Evolutionary conservation across 2,329 filamentous ascomycete species (phyloP), one percentile per base, ranked within the genome.

Genomic region (Boeremia lycopersici): DNA sequence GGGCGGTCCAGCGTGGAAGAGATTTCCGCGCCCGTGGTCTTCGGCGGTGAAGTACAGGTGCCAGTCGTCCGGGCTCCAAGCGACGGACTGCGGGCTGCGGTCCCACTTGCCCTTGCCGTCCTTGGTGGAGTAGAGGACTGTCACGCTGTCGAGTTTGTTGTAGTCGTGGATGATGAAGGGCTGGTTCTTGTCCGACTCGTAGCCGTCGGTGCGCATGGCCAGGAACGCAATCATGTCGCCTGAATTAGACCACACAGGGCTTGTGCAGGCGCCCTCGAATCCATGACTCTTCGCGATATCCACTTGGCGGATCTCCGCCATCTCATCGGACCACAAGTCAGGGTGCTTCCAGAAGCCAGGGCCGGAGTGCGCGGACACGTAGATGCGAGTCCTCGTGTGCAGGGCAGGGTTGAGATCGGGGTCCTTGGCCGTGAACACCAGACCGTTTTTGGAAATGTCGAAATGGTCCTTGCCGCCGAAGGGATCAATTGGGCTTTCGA

Each of bases 401-500:
- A 89, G 83, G 0, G 90, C 89, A 3, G 84, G 86, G 64, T 89
- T 86, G 25, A 91, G 74, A 10, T 84, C 78, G 0, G 89, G 89
- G 64, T 92, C 89, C 63, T 90, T 91, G 8, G 90, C 84, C 9
- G 91, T 84, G 66, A 93, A 93, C 6, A 87, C 84, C 47, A 93
- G 81, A 0, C 88, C 89, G 39, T 79, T 74, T 28, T 77, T 75
- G 54, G 86, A 82, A 54, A 93, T 84, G 67, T 96, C 91, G 66
- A 93, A 96, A 73, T 96, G 88, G n/a, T 86, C 84, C 0, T 85
- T 78, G 17, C 89, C 90, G 3, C 92, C 92, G 65, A 96, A 96
- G 0, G 90, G 88, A 43, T 84, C 86, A 15, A 92, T 85, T 0
- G 89, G 93, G 44, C 79, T 87, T 66, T 85, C 87, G 26, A 89